Conservation (phyloP, 805 yeast species). For the Sungouiozyma intestinalis region DNA sequence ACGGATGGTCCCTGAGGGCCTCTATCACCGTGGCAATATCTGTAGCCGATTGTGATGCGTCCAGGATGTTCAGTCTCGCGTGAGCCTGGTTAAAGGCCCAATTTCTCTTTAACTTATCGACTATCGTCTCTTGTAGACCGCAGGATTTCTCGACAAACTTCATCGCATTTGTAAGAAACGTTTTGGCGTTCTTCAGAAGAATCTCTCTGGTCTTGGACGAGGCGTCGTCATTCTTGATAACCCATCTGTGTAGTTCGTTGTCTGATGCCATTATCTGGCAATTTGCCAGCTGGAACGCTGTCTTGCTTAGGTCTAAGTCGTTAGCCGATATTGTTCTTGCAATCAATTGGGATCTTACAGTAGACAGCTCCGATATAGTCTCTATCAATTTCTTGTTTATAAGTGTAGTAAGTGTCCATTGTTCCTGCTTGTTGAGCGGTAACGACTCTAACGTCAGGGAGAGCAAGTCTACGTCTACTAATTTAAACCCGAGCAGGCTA, state of each 20-base stretch:
- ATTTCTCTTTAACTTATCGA: conserved; percentile 23
- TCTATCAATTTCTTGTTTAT: conserved; percentile 11
- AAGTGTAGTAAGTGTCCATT: conserved; percentile 17
- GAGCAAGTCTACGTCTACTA: conserved; percentile 14
- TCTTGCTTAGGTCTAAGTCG: conserved; percentile 16
- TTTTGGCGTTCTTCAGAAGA: conserved; percentile 18
- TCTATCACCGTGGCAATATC: conserved; percentile 2
- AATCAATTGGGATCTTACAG: conserved; percentile 7
- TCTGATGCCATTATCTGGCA: conserved; percentile 16
- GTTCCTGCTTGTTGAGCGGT: conserved; percentile 2
- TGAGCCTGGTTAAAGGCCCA: conserved; percentile 19
- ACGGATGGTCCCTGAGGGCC: conserved; percentile 18
- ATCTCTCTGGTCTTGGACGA: conserved; percentile 4
- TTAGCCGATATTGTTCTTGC: too few species aligned
- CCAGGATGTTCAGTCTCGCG: conserved; percentile 10
- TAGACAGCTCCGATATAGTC: conserved; percentile 10
- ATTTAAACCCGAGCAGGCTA: conserved; percentile 4
- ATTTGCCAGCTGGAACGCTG: conserved; percentile 21
- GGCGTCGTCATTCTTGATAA: conserved; percentile 7
- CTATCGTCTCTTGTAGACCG: conserved; percentile 23
- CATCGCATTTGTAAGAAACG: conserved; percentile 16
- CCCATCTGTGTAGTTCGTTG: conserved; percentile 18
- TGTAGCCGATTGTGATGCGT: background rate
- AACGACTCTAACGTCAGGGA: conserved; percentile 10
- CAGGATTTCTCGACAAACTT: conserved; percentile 21